Evolutionary conservation across 495 filamentous ascomycete genomes (phyloP).

Genomic region (Neurospora tetrasperma): DNA sequence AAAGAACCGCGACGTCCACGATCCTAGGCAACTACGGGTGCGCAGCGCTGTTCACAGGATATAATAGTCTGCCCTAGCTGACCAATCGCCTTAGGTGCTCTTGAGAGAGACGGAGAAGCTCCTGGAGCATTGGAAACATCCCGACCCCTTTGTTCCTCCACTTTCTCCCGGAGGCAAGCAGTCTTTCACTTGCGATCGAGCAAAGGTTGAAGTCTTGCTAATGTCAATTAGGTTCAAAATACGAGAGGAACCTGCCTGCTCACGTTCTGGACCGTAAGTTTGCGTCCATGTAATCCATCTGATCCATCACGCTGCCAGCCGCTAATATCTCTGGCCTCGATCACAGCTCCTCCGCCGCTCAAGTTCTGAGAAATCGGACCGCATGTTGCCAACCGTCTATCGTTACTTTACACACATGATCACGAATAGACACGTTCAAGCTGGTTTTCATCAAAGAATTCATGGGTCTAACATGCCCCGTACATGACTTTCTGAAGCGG

Average conservation of each 20-base stretch:
- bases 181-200: not conserved
- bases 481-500: not conserved
- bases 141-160: conserved; percentile 79
- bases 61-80: not conserved
- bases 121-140: conserved; percentile 92
- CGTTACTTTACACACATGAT: not conserved
- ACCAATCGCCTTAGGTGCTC: conserved; percentile 45
- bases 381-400: not conserved
- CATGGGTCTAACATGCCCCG: not conserved
- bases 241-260: conserved; percentile 80
- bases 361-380: conserved; percentile 28
- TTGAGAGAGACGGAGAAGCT: conserved; percentile 79
- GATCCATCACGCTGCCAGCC: not conserved
- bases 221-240: conserved; percentile 67
- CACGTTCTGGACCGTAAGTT: conserved; percentile 71
- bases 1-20: conserved; percentile 74
- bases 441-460: not conserved
- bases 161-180: conserved; percentile 87
- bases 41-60: conserved; percentile 5
- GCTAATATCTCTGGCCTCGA: conserved; percentile 7
- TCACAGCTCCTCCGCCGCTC: conserved; percentile 32
- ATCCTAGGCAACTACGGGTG: conserved; percentile 84
- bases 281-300: not conserved
- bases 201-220: conserved; percentile 17
- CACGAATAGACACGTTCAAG: not conserved